These are phyloP conservation scores for Globisporangium spinosum DNA, from an alignment of 352 stramenopile genomes.

Conservation along the genomic window DNA sequence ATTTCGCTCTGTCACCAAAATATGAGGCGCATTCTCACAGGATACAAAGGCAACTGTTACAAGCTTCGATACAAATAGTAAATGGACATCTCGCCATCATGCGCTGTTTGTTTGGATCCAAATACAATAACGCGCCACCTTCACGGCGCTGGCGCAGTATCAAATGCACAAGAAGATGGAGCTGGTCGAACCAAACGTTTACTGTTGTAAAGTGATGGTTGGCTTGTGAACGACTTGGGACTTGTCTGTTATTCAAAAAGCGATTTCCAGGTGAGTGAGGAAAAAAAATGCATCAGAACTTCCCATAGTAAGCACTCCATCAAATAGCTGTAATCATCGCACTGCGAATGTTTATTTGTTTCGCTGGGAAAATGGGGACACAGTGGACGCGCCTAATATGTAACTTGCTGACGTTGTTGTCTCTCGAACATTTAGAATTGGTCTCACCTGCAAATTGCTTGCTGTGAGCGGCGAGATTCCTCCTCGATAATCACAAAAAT, in stretches of 20 bases:
- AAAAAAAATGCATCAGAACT: background rate
- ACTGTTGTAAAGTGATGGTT: background rate
- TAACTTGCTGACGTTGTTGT: no score
- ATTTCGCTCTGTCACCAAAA: background rate
- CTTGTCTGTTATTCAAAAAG: background rate
- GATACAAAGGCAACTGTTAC: background rate
- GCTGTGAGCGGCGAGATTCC: no score
- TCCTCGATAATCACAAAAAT: no score
- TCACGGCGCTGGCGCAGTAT: background rate
- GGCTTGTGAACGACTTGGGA: background rate
- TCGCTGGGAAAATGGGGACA: background rate
- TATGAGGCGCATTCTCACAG: no score
- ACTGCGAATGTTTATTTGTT: conserved; percentile 1
- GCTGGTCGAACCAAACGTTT: background rate
- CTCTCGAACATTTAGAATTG: no score
- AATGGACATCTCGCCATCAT: background rate
- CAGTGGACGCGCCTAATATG: background rate
- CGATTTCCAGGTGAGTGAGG: background rate
- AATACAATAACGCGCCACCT: background rate
- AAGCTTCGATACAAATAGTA: background rate
- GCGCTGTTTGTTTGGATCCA: background rate
- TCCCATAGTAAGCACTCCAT: background rate
- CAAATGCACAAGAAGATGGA: no score
- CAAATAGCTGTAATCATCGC: conserved; percentile 6
- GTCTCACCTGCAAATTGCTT: no score